A percentile compares a stretch with the other conserved stretches of the same genome.
Conservation (phyloP, 345 rosid genomes). For the Arabis hirsuta region DNA sequence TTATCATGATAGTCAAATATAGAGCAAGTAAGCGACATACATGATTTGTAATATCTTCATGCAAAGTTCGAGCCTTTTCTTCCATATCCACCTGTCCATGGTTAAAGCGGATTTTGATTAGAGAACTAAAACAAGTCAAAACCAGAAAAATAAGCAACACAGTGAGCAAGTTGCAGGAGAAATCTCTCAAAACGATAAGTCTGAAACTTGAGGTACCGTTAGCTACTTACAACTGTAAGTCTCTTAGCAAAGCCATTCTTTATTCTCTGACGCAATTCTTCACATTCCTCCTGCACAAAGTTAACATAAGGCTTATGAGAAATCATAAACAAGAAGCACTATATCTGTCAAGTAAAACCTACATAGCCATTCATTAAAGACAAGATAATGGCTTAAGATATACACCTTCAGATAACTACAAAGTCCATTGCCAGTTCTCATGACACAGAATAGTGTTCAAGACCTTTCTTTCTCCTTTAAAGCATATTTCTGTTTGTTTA, state of each 20-base stretch:
- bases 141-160: constrained; percentile 5
- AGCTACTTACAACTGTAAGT: constrained; percentile 59
- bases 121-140: constrained; percentile 4
- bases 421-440: not conserved
- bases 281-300: constrained; percentile 78
- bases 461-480: too few relatives aligned
- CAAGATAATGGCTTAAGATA: constrained; percentile 9
- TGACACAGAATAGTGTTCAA: not conserved
- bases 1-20: constrained; percentile 4
- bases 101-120: constrained; percentile 27
- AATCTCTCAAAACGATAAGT: constrained; percentile 1
- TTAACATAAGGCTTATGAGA: constrained; percentile 35
- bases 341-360: constrained; percentile 6
- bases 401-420: constrained; percentile 9
- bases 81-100: constrained; percentile 66
- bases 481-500: too few relatives aligned
- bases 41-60: constrained; percentile 76
- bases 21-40: constrained; percentile 51
- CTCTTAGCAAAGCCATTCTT: constrained; percentile 62
- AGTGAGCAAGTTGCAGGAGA: constrained; percentile 1
- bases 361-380: not conserved
- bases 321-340: not conserved
- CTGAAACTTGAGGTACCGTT: not conserved
- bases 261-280: constrained; percentile 61
- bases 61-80: constrained; percentile 63